Base-by-base conservation (phyloP, 108 stramenopile genomes). In the Stephanodiscus minutulus region DNA sequence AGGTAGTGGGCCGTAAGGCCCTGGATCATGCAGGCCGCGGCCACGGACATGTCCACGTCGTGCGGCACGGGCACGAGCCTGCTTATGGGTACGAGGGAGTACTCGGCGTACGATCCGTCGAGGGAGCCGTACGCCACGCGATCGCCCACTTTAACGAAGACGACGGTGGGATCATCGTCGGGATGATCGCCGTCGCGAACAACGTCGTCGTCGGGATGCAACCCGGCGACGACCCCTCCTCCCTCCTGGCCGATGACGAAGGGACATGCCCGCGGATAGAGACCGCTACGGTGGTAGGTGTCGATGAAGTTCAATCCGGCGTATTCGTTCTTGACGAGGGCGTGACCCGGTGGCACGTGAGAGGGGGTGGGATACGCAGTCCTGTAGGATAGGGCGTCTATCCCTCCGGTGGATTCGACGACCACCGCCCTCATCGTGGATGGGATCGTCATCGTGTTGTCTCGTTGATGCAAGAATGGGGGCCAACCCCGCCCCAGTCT, bases 231-330 rank as follows among this genome's bases (percentile, higher is more conserved):
- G 64, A 76, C 75, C 22, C 92, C 92, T 2, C 89, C 92, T 36
- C 92, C 92, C 74, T 93, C 92, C 73, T 89, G 87, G 41, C 92
- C 92, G 0, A 81, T 79, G n/a, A 89, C 81, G 60, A 91, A 91
- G 25, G 92, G 92, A 53, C 85, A 63, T 24, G 85, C 82, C 20
- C 87, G 85, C 4, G 86, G 65, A 61, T 93, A 93, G 56, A 93
- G 73, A 58, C 92, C 92, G 20, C 74, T 86, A 48, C 92, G 75
- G 57, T 89, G 86, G 76, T 93, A 93, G 10, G 92, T 93, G 63
- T 89, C 89, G 56, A 93, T 93, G 76, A 93, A 93, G 85, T 93
- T 93, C 61, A 93, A 73, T 61, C 92, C 90, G 22, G 88, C 85
- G 68, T 60, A 93, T 53, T 85, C 68, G 74, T 93, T 93, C 67